Percentiles rank a stretch among this genome's conserved stretches.
phyloP scores from a whole-genome alignment of 306 rosid species.

The Casuarina cunninghamiana region DNA sequence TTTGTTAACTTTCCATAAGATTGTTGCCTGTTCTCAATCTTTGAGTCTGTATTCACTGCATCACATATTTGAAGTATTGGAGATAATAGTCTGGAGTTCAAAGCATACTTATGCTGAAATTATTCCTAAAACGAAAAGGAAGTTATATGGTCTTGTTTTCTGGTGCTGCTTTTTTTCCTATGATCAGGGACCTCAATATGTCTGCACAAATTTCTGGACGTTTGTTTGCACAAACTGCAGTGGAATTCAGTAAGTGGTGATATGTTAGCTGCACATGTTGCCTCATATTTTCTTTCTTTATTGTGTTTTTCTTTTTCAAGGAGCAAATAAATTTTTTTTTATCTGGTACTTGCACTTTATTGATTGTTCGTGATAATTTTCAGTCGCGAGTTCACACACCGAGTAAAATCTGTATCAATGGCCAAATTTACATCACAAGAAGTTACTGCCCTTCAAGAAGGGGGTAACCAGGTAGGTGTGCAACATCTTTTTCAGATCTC shows the following conservation, averaged over 20 bases:
- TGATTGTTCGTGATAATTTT: constrained; percentile 35
- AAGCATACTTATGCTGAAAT: neutral
- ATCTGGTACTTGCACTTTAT: constrained; percentile 8
- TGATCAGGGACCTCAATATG: constrained; percentile 97
- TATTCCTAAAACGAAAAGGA: neutral
- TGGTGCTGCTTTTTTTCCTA: constrained; percentile 26
- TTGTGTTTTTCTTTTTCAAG: neutral
- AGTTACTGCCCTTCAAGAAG: constrained; percentile 90
- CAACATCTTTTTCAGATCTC: constrained; percentile 18
- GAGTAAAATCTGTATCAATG: constrained; percentile 94
- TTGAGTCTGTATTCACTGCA: constrained; percentile 1
- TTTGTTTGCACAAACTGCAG: constrained; percentile 94
- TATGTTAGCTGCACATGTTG: constrained; percentile 2
- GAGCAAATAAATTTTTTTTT: constrained; percentile 16
- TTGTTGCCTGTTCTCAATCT: constrained; percentile 11
- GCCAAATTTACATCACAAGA: constrained; percentile 95
- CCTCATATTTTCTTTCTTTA: constrained; percentile 5
- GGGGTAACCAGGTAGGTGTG: constrained; percentile 83
- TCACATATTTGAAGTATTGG: constrained; percentile 1
- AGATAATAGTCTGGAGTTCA: constrained; percentile 1
- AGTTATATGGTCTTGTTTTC: constrained; percentile 8
- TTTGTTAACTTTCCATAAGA: neutral
- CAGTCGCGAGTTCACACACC: constrained; percentile 96
- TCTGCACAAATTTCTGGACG: constrained; percentile 95
- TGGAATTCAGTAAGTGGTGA: constrained; percentile 93